Evolutionary conservation across 192 early-diverging fungal species (phyloP), one percentile per base, ranked within the genome.

Genomic region (Rhizophagus clarus): DNA sequence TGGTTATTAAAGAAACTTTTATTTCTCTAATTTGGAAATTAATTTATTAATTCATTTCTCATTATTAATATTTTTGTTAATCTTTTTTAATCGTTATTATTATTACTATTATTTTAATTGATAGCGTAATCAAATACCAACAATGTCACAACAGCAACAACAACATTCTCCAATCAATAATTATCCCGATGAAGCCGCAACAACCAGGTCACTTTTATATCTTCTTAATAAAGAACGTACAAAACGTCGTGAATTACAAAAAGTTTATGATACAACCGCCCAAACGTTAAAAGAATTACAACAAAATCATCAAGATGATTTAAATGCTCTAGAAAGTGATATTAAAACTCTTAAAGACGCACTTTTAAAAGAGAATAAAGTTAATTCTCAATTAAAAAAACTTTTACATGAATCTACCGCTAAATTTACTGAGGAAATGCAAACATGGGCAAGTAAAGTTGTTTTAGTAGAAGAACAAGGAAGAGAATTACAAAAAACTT

Each of bases 401-500:
- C 49, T 79, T n/a, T 60, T 79, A 28, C 40, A 42, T 20, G 77
- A 79, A 26, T 22, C 77, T 60, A 67, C 26, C 24, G 49, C 42
- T 6, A 79, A 79, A 79, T 79, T 79, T 24, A 29, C 29, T 9
- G 66, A 79, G 7, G 77, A 79, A 24, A 79, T 79, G 77, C 64
- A 79, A 34, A 42, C 5, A 5, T 79, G 77, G 77, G 63, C 66
- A 28, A 28, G 9, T 56, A 79, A 79, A 79, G 77, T 79, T 26
- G 34, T 37, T 22, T 67, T 56, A 14, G 68, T 79, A 31, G 77
- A 79, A 28, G 24, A n/a, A n/a, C 77, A 79, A 79, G 77, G 77
- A n/a, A 79, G 56, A 26, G 77, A 79, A 79, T 61, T 79, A 34
- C 77, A 79, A 70, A 37, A 68, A 40, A 70, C 77, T 14, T 79